Evolutionary conservation across 176 grass and related monocot species (phyloP).

Genomic region (Musa beccarii): DNA sequence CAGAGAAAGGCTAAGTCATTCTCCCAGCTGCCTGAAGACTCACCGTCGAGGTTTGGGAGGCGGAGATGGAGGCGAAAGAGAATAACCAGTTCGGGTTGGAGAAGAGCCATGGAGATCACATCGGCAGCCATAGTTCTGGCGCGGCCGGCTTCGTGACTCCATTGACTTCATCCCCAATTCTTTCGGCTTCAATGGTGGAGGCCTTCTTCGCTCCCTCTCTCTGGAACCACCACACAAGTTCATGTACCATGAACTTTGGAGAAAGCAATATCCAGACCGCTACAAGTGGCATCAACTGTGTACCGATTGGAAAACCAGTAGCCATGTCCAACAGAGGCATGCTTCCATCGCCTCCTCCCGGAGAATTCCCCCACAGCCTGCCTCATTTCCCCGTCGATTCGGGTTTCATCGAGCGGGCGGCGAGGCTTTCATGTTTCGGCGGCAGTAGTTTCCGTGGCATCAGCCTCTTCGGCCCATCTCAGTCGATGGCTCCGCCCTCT

Average conservation of each 20-base stretch:
- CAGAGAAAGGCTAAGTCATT: not conserved
- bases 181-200: not conserved
- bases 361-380: not conserved
- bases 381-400: conserved; percentile 6
- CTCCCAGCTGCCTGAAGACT: not conserved
- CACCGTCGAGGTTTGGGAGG: not conserved
- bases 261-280: not conserved
- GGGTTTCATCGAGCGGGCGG: conserved; percentile 14
- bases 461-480: not conserved
- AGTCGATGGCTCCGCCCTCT: not conserved
- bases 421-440: conserved; percentile 9
- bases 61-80: conserved; percentile 1
- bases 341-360: not conserved
- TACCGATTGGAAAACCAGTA: not conserved
- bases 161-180: not conserved
- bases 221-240: conserved; percentile 2
- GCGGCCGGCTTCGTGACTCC: not conserved
- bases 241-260: not conserved
- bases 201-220: not conserved
- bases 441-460: conserved; percentile 5
- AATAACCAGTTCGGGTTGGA: conserved; percentile 2
- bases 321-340: conserved; percentile 1
- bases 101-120: conserved; percentile 1
- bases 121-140: not conserved
- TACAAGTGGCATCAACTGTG: not conserved